Evolutionary conservation across 2,329 filamentous ascomycete species (phyloP), one percentile per base, ranked within the genome.

Genomic region (Aspergillus tamarii): DNA sequence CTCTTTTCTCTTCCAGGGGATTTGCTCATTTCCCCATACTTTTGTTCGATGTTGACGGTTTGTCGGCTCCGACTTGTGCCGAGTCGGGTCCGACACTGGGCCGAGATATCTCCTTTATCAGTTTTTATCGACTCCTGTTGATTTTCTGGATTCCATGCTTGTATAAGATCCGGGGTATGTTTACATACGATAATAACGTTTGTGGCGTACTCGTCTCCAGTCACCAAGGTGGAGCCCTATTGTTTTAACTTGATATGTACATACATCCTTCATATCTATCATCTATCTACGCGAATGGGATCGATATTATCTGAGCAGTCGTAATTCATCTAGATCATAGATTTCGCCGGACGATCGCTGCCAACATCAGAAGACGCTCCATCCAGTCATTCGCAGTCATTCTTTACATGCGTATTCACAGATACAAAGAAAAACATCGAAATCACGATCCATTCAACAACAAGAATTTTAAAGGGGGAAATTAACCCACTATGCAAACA

Each of bases 401-500:
- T 52, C 48, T 34, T 52, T n/a, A 50, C 16, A 19, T n/a, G 23
- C 12, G 19, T 7, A n/a, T 21, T 10, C 3, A 28, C 16, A 48
- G 12, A 21, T 10, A 48, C 45, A 48, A 16, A 48, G 5, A 36
- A 16, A 36, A 5, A 14, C 34, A 36, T 10, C 34, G n/a, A 12
- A 36, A 36, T 36, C 34, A 36, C 34, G 2, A 46, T 21, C 45
- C 45, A 52, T 26, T 16, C 52, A 39, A 55, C 32, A 55, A 19
- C 52, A 55, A 16, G 32, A 26, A 43, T 14, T 34, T 36, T 57
- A 59, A 58, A 53, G 61, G 21, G 21, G 59, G 59, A 64, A 54
- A 62, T 63, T 67, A 64, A 80, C 80, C 69, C 81, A 84, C 81
- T 87, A 88, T 74, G 81, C 83, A 72, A 87, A 83, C 61, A 97